These are phyloP conservation scores for Ganoderma meredithae DNA, from an alignment of 1,284 basidiomycete genomes.

Conservation along the genomic window DNA sequence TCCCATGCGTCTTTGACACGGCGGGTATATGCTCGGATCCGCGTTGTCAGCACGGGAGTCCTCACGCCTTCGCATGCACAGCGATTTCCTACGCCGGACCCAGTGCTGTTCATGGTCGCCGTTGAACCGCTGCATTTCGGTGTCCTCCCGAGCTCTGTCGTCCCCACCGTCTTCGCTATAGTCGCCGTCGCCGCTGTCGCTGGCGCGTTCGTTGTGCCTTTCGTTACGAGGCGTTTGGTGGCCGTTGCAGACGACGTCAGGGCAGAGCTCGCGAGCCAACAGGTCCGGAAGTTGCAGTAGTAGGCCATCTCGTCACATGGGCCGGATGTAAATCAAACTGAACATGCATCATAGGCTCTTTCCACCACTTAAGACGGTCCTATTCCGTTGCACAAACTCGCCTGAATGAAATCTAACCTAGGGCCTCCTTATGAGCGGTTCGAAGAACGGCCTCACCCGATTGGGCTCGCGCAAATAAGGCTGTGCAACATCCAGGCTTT, in stretches of 20 bases:
- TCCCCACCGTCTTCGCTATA: conserved; percentile 45
- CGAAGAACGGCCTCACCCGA: neutral
- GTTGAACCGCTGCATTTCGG: conserved; percentile 67
- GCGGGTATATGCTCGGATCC: conserved; percentile 60
- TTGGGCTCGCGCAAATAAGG: neutral
- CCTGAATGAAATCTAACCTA: neutral
- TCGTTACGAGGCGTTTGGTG: conserved; percentile 22
- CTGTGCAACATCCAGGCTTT: neutral
- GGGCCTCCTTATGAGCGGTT: neutral
- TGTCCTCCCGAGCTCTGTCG: conserved; percentile 61
- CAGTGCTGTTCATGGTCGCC: conserved; percentile 57
- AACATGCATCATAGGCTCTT: neutral
- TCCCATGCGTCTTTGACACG: conserved; percentile 41
- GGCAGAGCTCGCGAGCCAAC: conserved; percentile 15
- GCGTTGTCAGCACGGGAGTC: conserved; percentile 58
- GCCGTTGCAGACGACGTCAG: conserved; percentile 28
- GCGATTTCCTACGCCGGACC: conserved; percentile 14
- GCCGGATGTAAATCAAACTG: neutral
- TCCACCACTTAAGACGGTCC: no score
- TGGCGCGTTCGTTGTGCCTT: conserved; percentile 30
- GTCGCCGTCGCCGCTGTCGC: conserved; percentile 25
- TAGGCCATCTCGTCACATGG: neutral
- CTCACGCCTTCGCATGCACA: conserved; percentile 44
- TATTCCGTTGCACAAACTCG: neutral
- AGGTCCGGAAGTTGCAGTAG: conserved; percentile 5